Conservation (phyloP, 176 grass and related monocot genomes). For the Oryza nivara region DNA sequence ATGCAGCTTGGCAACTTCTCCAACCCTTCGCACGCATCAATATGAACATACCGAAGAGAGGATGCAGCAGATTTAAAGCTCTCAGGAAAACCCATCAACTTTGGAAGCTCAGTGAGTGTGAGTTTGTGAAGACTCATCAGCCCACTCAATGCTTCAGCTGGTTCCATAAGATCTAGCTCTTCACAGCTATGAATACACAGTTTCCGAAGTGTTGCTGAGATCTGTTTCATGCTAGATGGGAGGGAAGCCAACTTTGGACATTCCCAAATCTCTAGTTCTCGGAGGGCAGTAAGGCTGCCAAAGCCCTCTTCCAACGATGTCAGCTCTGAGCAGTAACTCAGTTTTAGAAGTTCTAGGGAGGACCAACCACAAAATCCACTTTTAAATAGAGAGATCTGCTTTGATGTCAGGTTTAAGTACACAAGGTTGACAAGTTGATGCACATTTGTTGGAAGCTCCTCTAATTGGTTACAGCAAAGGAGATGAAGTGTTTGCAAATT, state of each 20-base stretch:
- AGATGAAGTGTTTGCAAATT: neutral
- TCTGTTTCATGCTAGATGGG: no score
- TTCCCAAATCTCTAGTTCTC: no score
- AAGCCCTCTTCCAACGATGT: no score
- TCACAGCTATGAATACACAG: no score
- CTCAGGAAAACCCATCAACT: neutral
- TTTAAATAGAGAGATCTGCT: neutral
- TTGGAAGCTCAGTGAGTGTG: neutral
- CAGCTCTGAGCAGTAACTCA: no score
- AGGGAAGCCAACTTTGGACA: no score
- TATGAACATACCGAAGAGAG: constrained; percentile 9
- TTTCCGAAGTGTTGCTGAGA: no score
- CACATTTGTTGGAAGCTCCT: neutral
- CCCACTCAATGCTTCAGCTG: neutral
- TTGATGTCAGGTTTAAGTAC: neutral
- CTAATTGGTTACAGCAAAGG: neutral
- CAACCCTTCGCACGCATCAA: no score
- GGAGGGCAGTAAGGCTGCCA: neutral
- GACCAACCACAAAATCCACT: neutral
- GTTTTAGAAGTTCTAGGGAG: no score
- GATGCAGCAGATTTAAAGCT: neutral
- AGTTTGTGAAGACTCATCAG: neutral
- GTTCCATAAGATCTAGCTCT: no score
- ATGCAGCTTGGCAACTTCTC: no score
- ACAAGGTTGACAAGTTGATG: neutral